Base-by-base conservation (phyloP, 148 eudicot species). In the Spergularia marina region DNA sequence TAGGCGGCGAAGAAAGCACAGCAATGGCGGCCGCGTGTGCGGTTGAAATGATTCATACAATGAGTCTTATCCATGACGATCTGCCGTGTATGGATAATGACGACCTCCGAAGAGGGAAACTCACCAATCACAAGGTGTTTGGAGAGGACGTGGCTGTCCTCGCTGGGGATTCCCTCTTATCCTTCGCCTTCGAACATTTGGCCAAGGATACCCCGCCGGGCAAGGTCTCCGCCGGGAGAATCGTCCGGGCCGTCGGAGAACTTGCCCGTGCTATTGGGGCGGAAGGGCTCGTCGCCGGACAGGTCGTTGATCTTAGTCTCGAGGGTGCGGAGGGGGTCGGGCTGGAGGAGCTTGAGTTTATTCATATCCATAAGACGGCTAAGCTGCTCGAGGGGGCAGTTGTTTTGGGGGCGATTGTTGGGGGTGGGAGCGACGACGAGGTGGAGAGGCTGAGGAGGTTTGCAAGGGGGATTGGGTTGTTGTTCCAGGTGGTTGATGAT, bases 81-180 rank as follows among this genome's bases (percentile, higher is more conserved):
- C 84, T 90, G 8, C 95, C 95, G 0, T 90, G 91, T 25, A 86
- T 90, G 95, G 95, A 90, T 64, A 87, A 90, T 65, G 95, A 90
- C 64, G 90, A 90, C 41, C 79, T 88, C 18, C 84, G 95, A 1
- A 78, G 95, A 5, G 95, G 95, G 5, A 90, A 90, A 51, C 90
- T 89, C 5, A 88, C 95, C 0, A 86, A 87, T 60, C 95, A 90
- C 68, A 85, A 76, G 57, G 91, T 90, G 0, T 90, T 75, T 70
- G 95, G 91, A 5, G 95, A 90, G 57, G 83, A 87, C 58, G 85
- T 90, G 10, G 90, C 95, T 6, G 84, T 90, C 10, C 69, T 90
- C 1, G 90, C 90, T 2, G 95, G 91, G 6, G 91, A 88, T 17
- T 87, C 91, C 1, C 82, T 90, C 30, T 77, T 88, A 9, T 82